phyloP scores from a whole-genome alignment of 2,329 filamentous ascomycete species.

The Colletotrichum ledebouriae region DNA sequence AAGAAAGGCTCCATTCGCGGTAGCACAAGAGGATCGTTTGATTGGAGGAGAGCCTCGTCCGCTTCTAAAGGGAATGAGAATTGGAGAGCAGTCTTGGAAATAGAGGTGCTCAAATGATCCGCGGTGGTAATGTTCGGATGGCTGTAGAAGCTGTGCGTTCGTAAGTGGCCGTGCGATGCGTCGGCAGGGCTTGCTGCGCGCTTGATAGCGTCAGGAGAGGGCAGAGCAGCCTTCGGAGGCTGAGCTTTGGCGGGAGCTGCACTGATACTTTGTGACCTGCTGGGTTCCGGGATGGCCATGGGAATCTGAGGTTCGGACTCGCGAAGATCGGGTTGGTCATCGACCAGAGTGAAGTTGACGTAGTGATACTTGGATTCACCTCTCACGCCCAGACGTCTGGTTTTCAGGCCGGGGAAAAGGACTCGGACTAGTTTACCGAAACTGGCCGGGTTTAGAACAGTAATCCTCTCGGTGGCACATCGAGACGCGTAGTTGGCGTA shows the following conservation, averaged over 20 bases:
- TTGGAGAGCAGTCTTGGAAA: constrained; percentile 69
- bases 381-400: constrained; percentile 88
- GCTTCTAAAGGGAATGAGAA: constrained; percentile 72
- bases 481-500: constrained; percentile 96
- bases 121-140: constrained; percentile 68
- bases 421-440: constrained; percentile 98
- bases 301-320: constrained; percentile 61
- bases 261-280: constrained; percentile 65
- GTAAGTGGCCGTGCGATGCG: constrained; percentile 47
- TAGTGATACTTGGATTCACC: constrained; percentile 99
- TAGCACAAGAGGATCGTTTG: constrained; percentile 81
- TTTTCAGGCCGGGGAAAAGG: constrained; percentile 95
- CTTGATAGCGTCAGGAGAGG: constrained; percentile 49
- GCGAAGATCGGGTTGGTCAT: constrained; percentile 66
- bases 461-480: constrained; percentile 93
- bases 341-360: constrained; percentile 73
- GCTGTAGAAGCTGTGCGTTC: constrained; percentile 69
- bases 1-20: constrained; percentile 89
- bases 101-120: constrained; percentile 70
- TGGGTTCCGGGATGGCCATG: constrained; percentile 63
- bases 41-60: constrained; percentile 66
- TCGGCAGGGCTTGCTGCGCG: constrained; percentile 37
- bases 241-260: constrained; percentile 53
- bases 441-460: constrained; percentile 94
- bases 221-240: constrained; percentile 44